These are phyloP conservation scores for Aspergillus sp. DNA, from an alignment of 2,329 filamentous ascomycete species.

Conservation along the genomic window DNA sequence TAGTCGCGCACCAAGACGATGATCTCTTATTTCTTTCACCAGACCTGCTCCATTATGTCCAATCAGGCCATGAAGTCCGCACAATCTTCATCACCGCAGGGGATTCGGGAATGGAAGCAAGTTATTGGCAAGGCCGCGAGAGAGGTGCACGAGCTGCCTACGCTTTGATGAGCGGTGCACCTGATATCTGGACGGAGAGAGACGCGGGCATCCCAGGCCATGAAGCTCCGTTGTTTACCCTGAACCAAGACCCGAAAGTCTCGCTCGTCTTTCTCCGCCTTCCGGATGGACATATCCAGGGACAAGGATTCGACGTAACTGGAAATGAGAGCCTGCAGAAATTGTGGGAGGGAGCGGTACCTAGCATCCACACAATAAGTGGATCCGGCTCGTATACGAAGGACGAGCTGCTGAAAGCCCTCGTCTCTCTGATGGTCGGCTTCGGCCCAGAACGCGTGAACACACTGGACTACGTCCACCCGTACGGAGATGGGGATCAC, in stretches of 20 bases:
- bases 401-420: slow-evolving; percentile 11
- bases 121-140: slow-evolving; percentile 24
- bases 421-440: slow-evolving; percentile 12
- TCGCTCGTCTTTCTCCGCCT: slow-evolving; percentile 23
- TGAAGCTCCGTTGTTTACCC: slow-evolving; percentile 16
- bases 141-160: slow-evolving; percentile 20
- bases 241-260: slow-evolving; percentile 12
- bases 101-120: slow-evolving; percentile 19
- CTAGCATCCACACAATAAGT: slow-evolving; percentile 12
- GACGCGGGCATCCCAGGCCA: slow-evolving; percentile 17
- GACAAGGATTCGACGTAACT: slow-evolving; percentile 17
- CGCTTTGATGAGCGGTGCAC: slow-evolving; percentile 17
- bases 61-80: slow-evolving; percentile 16
- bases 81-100: slow-evolving; percentile 28
- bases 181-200: slow-evolving; percentile 19
- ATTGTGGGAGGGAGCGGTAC: slow-evolving; percentile 21
- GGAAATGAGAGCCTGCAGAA: slow-evolving; percentile 19
- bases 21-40: slow-evolving; percentile 27
- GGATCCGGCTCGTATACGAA: slow-evolving; percentile 17
- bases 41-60: slow-evolving; percentile 20
- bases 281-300: slow-evolving; percentile 22
- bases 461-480: slow-evolving; percentile 21
- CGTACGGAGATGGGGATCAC: slow-evolving; percentile 21
- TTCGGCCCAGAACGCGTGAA: slow-evolving; percentile 21
- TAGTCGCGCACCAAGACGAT: slow-evolving; percentile 28